These are phyloP conservation scores for Leishmania aethiopica DNA, from an alignment of 208 protist genomes.

Conservation along the genomic window DNA sequence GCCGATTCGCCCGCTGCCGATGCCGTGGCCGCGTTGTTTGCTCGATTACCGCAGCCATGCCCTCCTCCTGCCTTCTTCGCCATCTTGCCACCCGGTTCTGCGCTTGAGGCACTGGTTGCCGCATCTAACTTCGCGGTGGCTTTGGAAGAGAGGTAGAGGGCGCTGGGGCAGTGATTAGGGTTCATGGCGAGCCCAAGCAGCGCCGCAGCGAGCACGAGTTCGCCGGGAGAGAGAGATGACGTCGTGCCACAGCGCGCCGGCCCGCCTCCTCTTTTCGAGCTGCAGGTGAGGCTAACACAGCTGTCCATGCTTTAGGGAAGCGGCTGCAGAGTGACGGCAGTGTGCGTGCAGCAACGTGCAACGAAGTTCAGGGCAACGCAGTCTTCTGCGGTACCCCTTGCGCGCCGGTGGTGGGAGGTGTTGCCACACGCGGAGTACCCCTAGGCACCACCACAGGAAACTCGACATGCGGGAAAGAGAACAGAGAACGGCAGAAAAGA, in stretches of 20 bases:
- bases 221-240: constrained; percentile 48
- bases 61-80: not conserved
- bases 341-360: not conserved
- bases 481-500: not conserved
- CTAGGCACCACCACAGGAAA: not conserved
- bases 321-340: not conserved
- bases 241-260: constrained; percentile 50
- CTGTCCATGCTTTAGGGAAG: not conserved
- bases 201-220: constrained; percentile 60
- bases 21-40: not conserved
- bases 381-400: too few relatives aligned
- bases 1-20: not conserved
- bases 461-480: not conserved
- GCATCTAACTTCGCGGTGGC: constrained; percentile 1
- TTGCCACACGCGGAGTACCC: not conserved
- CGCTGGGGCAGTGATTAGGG: constrained; percentile 47
- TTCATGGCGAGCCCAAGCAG: constrained; percentile 55
- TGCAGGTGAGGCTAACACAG: constrained; percentile 31
- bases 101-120: not conserved
- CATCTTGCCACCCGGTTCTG: not conserved
- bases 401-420: not conserved
- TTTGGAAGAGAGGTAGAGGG: constrained; percentile 44
- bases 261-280: constrained; percentile 43
- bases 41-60: not conserved
- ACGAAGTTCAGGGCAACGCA: too few relatives aligned